These are phyloP conservation scores for Xylaria sp. DNA, from an alignment of 2,329 filamentous ascomycete species.

Conservation along the genomic window DNA sequence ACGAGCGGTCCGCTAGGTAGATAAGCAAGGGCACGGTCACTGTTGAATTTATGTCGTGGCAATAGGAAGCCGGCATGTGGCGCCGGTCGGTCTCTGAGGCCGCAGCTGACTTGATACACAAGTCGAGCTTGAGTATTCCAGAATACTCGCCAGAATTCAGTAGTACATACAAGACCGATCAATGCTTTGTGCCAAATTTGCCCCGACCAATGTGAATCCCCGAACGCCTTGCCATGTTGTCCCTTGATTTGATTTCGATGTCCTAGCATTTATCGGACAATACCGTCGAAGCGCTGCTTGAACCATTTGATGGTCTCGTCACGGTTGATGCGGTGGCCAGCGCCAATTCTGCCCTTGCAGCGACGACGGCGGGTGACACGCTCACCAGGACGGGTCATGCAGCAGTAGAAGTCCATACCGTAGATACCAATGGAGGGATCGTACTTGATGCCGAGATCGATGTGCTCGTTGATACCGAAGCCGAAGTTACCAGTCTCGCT, in stretches of 20 bases:
- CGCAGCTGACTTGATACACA: constrained; percentile 65
- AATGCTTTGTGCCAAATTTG: constrained; percentile 50
- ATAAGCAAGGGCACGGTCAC: constrained; percentile 32
- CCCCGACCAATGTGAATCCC: constrained; percentile 46
- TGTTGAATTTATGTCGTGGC: constrained; percentile 31
- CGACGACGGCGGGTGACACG: constrained; percentile 95
- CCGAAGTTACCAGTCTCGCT: constrained; percentile 99
- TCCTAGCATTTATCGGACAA: constrained; percentile 81
- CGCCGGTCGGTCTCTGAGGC: constrained; percentile 77
- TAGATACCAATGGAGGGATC: constrained; percentile 98
- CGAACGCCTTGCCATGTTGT: constrained; percentile 45
- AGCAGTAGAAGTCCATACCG: constrained; percentile 99
- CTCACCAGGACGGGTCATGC: constrained; percentile 99
- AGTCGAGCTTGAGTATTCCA: constrained; percentile 59
- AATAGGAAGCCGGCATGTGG: constrained; percentile 64
- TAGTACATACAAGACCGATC: constrained; percentile 47
- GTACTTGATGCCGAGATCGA: constrained; percentile 99
- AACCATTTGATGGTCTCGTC: constrained; percentile 98
- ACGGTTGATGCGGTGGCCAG: constrained; percentile 91
- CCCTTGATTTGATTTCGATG: constrained; percentile 29
- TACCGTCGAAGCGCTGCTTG: constrained; percentile 90
- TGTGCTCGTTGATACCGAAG: constrained; percentile 99
- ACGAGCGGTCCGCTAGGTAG: constrained; percentile 5
- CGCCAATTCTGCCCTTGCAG: constrained; percentile 83
- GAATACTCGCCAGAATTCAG: constrained; percentile 50